A percentile compares a stretch with the other conserved stretches of the same genome.
These are phyloP conservation scores for Coemansia sp. DNA, from an alignment of 192 early-diverging fungal species.

Conservation along the genomic window DNA sequence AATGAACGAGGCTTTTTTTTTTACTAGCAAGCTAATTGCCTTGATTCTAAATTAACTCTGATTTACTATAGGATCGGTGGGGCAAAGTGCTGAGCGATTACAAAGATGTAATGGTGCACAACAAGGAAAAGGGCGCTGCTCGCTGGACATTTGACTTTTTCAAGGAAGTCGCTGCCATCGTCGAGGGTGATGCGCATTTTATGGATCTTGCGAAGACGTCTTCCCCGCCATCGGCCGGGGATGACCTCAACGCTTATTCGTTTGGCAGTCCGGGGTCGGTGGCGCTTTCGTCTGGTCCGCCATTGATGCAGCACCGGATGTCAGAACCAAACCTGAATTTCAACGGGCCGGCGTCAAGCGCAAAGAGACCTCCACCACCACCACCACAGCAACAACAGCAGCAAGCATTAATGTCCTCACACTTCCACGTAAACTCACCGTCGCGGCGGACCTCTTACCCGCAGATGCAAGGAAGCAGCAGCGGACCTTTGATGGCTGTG, in stretches of 20 bases:
- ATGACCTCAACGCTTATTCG: conserved; percentile 35
- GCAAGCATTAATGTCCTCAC: not conserved
- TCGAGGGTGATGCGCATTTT: conserved; percentile 46
- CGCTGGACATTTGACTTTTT: conserved; percentile 59
- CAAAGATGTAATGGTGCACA: conserved; percentile 54
- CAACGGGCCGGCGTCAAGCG: not conserved
- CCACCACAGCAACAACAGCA: conserved; percentile 4
- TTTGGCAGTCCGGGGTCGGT: conserved; percentile 14
- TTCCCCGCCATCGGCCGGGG: conserved; percentile 20
- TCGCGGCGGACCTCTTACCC: conserved; percentile 42
- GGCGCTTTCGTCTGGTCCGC: conserved; percentile 8
- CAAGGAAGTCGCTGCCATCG: conserved; percentile 50
- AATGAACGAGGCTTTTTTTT: not conserved
- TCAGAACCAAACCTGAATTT: conserved; percentile 37
- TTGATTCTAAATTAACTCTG: not conserved
- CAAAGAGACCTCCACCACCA: conserved; percentile 4
- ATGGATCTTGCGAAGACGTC: conserved; percentile 34
- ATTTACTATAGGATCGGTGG: conserved; percentile 49
- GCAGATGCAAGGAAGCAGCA: conserved; percentile 22
- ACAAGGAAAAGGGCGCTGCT: conserved; percentile 57
- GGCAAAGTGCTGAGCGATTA: conserved; percentile 58
- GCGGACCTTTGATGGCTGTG: not conserved
- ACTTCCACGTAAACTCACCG: conserved; percentile 15
- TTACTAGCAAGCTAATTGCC: not conserved
- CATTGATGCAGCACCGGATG: conserved; percentile 44